phyloP scores from a whole-genome alignment of 176 grass and related monocot genomes.

The Eragrostis nindensis region DNA sequence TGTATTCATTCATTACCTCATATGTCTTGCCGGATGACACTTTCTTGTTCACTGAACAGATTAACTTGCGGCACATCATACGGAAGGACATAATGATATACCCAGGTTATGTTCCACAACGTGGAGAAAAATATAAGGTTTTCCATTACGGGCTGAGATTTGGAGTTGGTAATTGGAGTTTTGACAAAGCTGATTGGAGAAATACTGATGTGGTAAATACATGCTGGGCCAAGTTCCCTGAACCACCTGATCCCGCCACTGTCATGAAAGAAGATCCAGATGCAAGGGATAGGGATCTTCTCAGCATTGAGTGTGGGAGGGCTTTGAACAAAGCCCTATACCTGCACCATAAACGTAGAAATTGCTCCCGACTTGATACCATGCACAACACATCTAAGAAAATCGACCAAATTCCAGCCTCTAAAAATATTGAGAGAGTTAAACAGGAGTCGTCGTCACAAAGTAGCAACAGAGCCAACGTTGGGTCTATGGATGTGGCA shows the following conservation, averaged over 20 bases:
- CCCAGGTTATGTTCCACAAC: conserved; percentile 83
- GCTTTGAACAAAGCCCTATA: conserved; percentile 85
- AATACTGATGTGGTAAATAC: conserved; percentile 74
- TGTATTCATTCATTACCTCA: background rate
- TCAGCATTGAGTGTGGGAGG: conserved; percentile 89
- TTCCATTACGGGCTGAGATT: conserved; percentile 97
- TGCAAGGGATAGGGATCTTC: conserved; percentile 74
- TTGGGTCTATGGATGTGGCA: conserved; percentile 26
- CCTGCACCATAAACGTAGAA: conserved; percentile 69
- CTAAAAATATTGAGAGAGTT: conserved; percentile 11
- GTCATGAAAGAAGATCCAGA: conserved; percentile 48
- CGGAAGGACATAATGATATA: conserved; percentile 90
- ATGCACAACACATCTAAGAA: conserved; percentile 29
- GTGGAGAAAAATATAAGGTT: conserved; percentile 70
- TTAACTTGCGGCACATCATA: conserved; percentile 85
- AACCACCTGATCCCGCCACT: conserved; percentile 80
- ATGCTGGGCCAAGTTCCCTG: conserved; percentile 89
- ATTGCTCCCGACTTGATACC: conserved; percentile 53
- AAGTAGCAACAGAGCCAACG: conserved; percentile 32
- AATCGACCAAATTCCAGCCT: conserved; percentile 19
- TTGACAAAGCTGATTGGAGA: conserved; percentile 98
- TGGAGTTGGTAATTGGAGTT: conserved; percentile 90
- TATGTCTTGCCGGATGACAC: conserved; percentile 29
- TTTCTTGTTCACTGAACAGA: conserved; percentile 53
- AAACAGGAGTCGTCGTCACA: background rate